Percentiles rank a stretch among this genome's conserved stretches.
Evolutionary conservation across 176 grass and related monocot genomes (phyloP).

Genomic region (Musa itinerans): DNA sequence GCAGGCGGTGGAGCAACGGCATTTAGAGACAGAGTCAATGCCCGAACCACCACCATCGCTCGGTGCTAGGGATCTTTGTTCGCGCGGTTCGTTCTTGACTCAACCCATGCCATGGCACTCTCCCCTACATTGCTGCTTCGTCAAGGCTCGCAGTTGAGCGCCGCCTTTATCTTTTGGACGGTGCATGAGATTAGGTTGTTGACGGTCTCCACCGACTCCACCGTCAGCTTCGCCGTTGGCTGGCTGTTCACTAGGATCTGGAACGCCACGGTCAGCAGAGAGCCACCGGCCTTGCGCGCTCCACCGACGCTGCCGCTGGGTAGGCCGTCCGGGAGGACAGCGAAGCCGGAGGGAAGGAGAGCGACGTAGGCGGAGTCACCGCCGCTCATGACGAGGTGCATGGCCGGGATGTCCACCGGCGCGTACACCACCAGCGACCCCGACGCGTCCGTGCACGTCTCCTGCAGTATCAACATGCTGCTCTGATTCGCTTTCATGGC

Average conservation of each 20-base stretch:
- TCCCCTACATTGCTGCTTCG: not conserved
- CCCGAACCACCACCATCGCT: constrained; percentile 99
- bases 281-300: not conserved
- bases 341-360: constrained; percentile 69
- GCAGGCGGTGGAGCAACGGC: too few relatives aligned
- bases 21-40: constrained; percentile 57
- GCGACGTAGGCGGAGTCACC: constrained; percentile 55
- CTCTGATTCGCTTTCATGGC: constrained; percentile 42
- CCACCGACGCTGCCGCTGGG: constrained; percentile 28
- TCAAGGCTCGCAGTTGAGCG: constrained; percentile 48
- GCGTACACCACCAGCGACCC: constrained; percentile 71
- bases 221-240: constrained; percentile 65
- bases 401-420: constrained; percentile 85
- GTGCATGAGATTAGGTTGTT: constrained; percentile 76
- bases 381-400: constrained; percentile 72
- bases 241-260: constrained; percentile 90
- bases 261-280: constrained; percentile 79
- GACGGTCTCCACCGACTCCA: constrained; percentile 73
- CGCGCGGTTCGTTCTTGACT: constrained; percentile 99
- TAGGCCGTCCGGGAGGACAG: constrained; percentile 53
- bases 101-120: constrained; percentile 16
- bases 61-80: constrained; percentile 36
- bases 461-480: constrained; percentile 89
- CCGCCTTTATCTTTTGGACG: constrained; percentile 71
- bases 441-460: constrained; percentile 61